A percentile compares a stretch with the other conserved stretches of the same genome.
phyloP scores from a whole-genome alignment of 805 yeast genomes.

The Spencermartinsiella europaea region DNA sequence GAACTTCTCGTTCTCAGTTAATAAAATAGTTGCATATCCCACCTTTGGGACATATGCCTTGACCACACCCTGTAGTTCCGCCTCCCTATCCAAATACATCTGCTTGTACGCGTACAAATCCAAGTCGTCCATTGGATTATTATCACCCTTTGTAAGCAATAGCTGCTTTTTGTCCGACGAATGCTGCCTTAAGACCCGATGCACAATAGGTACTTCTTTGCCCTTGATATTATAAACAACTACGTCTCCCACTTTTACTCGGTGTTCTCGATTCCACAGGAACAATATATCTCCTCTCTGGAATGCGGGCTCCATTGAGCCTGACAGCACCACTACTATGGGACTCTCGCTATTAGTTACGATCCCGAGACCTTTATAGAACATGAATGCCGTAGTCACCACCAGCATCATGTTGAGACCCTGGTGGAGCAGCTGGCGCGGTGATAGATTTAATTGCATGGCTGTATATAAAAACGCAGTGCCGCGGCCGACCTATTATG shows the following conservation, averaged over 20 bases:
- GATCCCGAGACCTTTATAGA: conserved; percentile 80
- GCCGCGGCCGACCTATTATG: too few species aligned
- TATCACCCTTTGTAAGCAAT: conserved; percentile 91
- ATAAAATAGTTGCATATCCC: conserved; percentile 86
- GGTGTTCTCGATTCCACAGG: conserved; percentile 76
- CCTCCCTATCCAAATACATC: conserved; percentile 66
- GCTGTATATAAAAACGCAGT: too few species aligned
- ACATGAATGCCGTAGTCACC: conserved; percentile 81
- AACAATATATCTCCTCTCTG: conserved; percentile 94
- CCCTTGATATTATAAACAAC: conserved; percentile 85
- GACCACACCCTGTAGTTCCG: conserved; percentile 80
- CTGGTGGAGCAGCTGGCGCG: conserved; percentile 36
- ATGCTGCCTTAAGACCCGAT: conserved; percentile 87
- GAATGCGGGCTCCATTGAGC: conserved; percentile 99
- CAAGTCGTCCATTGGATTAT: conserved; percentile 87
- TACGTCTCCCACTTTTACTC: conserved; percentile 77
- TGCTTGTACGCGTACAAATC: conserved; percentile 75
- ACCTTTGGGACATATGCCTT: conserved; percentile 83
- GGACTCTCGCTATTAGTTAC: conserved; percentile 84
- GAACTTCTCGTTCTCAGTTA: conserved; percentile 83
- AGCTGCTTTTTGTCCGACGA: conserved; percentile 50
- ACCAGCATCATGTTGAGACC: conserved; percentile 70
- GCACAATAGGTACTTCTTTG: conserved; percentile 91
- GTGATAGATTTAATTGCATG: conserved; percentile 14
- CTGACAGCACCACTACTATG: conserved; percentile 92